phyloP scores from a whole-genome alignment of 78 protist genomes.

The Dictyostelium intermedium region DNA sequence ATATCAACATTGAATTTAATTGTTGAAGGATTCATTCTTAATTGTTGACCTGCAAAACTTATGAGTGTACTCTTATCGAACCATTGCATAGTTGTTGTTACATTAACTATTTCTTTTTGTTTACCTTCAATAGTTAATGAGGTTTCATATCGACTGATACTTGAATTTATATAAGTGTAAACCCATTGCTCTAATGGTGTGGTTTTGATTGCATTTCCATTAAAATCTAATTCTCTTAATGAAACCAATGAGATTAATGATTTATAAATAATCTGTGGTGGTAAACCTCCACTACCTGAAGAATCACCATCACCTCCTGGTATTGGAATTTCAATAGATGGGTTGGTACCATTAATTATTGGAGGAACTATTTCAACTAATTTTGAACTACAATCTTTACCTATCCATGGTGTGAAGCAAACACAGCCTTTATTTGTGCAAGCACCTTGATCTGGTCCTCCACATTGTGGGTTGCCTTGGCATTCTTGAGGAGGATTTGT shows the following conservation, averaged over 20 bases:
- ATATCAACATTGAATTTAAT: background rate
- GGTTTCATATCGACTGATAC: background rate
- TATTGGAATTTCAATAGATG: background rate
- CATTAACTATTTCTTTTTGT: background rate
- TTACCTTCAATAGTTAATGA: background rate
- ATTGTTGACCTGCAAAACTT: background rate
- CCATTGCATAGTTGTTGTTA: background rate
- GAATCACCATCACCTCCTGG: background rate
- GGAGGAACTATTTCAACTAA: background rate
- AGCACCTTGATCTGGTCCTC: background rate
- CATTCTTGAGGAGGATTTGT: background rate
- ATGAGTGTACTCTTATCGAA: background rate
- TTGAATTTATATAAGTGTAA: background rate
- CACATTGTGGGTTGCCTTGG: background rate
- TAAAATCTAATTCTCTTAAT: conserved; percentile 4
- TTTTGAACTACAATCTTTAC: background rate
- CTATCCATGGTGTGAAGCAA: background rate
- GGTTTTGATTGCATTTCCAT: background rate
- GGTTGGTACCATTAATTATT: background rate
- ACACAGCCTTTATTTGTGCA: background rate
- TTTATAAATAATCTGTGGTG: background rate
- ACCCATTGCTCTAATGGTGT: background rate
- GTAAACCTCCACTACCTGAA: background rate
- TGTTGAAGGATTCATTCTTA: conserved; percentile 16
- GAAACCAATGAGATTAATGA: background rate